Evolutionary conservation across 2,329 filamentous ascomycete genomes (phyloP), one percentile per base, ranked within the genome.

Genomic region (Purpureocillium lavendulum): DNA sequence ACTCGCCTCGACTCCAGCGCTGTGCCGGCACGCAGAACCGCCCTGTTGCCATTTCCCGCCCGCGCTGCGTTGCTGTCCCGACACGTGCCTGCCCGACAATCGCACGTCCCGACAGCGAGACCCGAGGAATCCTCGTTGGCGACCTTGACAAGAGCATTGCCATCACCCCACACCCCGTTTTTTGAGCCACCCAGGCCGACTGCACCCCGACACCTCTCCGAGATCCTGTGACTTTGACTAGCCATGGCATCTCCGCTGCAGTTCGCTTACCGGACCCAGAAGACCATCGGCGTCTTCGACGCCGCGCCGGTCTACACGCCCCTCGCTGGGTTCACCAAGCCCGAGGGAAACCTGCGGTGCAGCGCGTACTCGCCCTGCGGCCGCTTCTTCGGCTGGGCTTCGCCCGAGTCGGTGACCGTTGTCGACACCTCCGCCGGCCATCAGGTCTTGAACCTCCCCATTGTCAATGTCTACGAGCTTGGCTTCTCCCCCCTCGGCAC

Each of bases 211-310:
- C 29, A 12, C 11, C 43, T 47, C 46, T n/a, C 49, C 48, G 53
- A 57, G 58, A 58, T 46, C 47, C 81, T 84, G 84, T 87, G 83
- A 74, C 84, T 88, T 88, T 87, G 60, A 81, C 78, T 88, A 88
- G 85, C 81, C 78, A 96, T 95, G 88, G 85, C 87, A 64, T 82
- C 75, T 73, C 81, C 86, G 59, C 84, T 90, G 70, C 90, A 96
- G 80, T 85, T 96, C 80, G 87, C 87, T 67, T 95, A 85, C 76
- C 87, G 92, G 70, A 96, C 92, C 65, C 84, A 89, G 68, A 97
- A 96, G 80, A 83, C 82, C 65, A 89, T 98, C 71, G 89, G 89
- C 58, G 74, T 97, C 66, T 80, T 94, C 67, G 86, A 97, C 71
- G 87, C 88, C 56, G 85, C 82, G 51, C 92, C 92, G 45, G 77